Evolutionary conservation across 352 stramenopile species (phyloP).

Genomic region (Elongisporangium anandrum): DNA sequence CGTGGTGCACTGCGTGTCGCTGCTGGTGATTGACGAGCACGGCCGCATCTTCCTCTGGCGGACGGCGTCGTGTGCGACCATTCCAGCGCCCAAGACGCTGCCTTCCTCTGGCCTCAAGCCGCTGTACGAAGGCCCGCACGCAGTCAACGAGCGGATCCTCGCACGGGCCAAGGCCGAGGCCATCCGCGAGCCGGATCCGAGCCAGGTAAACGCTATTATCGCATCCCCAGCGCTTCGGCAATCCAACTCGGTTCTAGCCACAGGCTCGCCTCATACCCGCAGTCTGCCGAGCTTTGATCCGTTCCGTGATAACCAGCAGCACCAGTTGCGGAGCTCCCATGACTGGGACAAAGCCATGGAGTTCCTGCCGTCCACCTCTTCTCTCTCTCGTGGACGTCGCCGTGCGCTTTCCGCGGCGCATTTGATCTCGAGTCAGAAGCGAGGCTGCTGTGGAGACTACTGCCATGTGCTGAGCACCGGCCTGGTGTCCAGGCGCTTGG

Average conservation of each 20-base stretch:
- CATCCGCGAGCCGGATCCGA: slow-evolving; percentile 45
- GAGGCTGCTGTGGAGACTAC: slow-evolving; percentile 67
- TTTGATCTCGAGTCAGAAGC: slow-evolving; percentile 69
- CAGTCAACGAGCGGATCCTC: slow-evolving; percentile 59
- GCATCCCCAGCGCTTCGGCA: slow-evolving; percentile 37
- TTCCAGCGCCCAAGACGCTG: slow-evolving; percentile 13
- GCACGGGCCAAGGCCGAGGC: slow-evolving; percentile 50
- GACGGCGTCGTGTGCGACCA: slow-evolving; percentile 50
- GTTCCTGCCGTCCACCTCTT: slow-evolving; percentile 44
- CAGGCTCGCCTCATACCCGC: slow-evolving; percentile 22
- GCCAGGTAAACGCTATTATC: slow-evolving; percentile 69
- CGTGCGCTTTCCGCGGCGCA: slow-evolving; percentile 58
- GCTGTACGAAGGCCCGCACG: slow-evolving; percentile 48
- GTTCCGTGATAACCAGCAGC: slow-evolving; percentile 27
- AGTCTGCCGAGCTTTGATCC: slow-evolving; percentile 23
- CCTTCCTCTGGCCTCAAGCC: slow-evolving; percentile 6
- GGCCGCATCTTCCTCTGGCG: slow-evolving; percentile 51
- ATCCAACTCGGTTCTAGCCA: slow-evolving; percentile 22
- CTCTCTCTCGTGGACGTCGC: slow-evolving; percentile 45
- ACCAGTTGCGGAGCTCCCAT: slow-evolving; percentile 21
- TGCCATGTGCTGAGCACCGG: slow-evolving; percentile 42
- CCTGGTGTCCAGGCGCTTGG: slow-evolving; percentile 36
- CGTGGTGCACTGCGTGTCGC: slow-evolving; percentile 45
- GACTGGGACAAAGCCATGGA: slow-evolving; percentile 58
- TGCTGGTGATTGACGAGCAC: slow-evolving; percentile 55